Base-by-base conservation (phyloP, 371 early-diverging fungal genomes). In the Rhizopus stolonifer region DNA sequence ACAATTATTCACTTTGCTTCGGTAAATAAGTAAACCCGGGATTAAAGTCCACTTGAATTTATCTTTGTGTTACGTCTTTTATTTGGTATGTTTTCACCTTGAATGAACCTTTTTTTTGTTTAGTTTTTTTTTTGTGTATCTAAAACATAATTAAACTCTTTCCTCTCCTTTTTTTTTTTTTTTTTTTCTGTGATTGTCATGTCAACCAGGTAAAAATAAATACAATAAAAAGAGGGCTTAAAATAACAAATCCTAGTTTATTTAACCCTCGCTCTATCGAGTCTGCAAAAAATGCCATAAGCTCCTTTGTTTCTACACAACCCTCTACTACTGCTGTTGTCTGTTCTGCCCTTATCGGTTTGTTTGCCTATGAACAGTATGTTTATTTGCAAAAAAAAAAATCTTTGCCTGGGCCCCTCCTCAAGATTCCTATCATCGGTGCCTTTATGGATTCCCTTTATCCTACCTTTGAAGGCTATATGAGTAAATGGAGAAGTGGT, bases 401-500 rank as follows among this genome's bases (percentile, higher is more conserved):
- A 47, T 60, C 64, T 19, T 60, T 78, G 18, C 79, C 79, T n/a
- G 79, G 79, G 22, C 79, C 79, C 15, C 56, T 49, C 32, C 64
- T 72, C 38, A 78, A 78, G 49, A 69, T 74, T 24, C 79, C 79
- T 22, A 68, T 78, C 44, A 78, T 78, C 39, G 79, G 79, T 46
- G 74, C 79, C n/a, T 70, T 78, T 33, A 64, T 70, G 52, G 79
- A 78, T 43, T 78, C 79, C 22, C 60, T 78, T n/a, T 67, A 78
- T 40, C 79, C 79, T 31, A 78, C 79, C 6, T 78, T 78, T 62
- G 79, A 78, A 48, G 79, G 79, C 6, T 78, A 78, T 25, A 70
- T 78, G 69, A 63, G 60, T 47, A 78, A 78, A 48, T 78, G 79
- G 79, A 78, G 74, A 59, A 78, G 79, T 59, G 79, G 79, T 26